A percentile compares a stretch with the other conserved stretches of the same genome.
Evolutionary conservation across 176 grass and related monocot species (phyloP).

Genomic region (Bonia amplexicaulis): DNA sequence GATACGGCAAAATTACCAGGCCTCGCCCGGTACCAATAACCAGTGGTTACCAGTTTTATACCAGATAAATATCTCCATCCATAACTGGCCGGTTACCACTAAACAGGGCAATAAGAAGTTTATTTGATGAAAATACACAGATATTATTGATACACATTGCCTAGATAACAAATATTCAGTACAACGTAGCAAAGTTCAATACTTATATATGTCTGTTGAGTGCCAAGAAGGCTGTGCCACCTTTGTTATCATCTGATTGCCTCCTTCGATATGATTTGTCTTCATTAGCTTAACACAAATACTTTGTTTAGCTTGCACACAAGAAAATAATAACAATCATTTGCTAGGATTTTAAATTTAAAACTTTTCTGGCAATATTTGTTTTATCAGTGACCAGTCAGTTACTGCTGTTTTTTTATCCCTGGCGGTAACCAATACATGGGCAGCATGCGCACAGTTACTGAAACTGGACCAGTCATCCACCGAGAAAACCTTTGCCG

Average conservation of each 20-base stretch:
- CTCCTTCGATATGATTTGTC: neutral
- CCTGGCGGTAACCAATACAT: neutral
- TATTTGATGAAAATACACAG: neutral
- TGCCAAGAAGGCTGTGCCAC: neutral
- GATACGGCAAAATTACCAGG: neutral
- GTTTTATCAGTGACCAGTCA: neutral
- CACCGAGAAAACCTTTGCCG: neutral
- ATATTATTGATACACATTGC: neutral
- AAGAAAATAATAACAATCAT: neutral
- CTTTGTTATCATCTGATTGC: neutral
- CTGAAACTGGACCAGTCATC: neutral
- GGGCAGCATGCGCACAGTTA: neutral
- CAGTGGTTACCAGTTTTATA: neutral
- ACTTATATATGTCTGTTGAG: neutral
- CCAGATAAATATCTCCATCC: neutral
- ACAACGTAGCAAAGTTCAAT: neutral
- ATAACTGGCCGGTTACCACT: neutral
- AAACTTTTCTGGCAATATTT: neutral
- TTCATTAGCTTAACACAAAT: neutral
- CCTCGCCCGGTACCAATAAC: too few relatives aligned
- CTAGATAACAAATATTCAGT: neutral
- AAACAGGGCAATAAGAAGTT: neutral
- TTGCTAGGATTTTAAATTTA: neutral
- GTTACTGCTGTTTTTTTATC: neutral
- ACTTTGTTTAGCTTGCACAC: neutral